Percentiles rank a stretch among this genome's conserved stretches.
Conservation (phyloP, 768 basidiomycete species). For the Sistotremastrum niveocremeum region DNA sequence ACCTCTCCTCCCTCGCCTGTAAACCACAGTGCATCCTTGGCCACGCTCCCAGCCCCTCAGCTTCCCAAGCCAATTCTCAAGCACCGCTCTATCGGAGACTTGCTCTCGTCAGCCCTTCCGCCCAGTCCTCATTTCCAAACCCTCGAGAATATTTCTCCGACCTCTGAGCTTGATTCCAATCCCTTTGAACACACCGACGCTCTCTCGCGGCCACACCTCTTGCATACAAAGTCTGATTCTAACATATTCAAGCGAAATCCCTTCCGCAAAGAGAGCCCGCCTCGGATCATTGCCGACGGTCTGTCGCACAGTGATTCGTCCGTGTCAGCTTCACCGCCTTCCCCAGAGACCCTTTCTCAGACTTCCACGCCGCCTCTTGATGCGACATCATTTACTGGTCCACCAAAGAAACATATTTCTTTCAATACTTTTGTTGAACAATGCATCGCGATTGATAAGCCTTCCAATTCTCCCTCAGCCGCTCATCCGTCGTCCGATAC, state of each 20-base stretch:
- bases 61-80: constrained; percentile 82
- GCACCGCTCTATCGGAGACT: constrained; percentile 82
- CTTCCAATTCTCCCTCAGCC: constrained; percentile 14
- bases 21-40: background rate
- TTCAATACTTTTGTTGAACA: constrained; percentile 99
- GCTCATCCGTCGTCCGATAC: background rate
- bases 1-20: constrained; percentile 12
- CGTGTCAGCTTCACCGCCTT: constrained; percentile 13
- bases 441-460: constrained; percentile 81
- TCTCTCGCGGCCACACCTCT: constrained; percentile 39
- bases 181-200: constrained; percentile 5
- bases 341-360: constrained; percentile 10
- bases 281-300: constrained; percentile 32
- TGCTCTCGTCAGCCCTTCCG: constrained; percentile 65
- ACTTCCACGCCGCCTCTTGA: constrained; percentile 5
- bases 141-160: background rate
- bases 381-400: constrained; percentile 1
- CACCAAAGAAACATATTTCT: constrained; percentile 71
- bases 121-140: constrained; percentile 45
- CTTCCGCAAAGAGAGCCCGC: constrained; percentile 57
- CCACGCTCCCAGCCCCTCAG: constrained; percentile 6
- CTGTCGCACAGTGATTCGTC: constrained; percentile 3
- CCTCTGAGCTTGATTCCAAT: background rate
- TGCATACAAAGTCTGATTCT: constrained; percentile 83
- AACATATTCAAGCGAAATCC: constrained; percentile 50